Evolutionary conservation across 148 eudicot genomes (phyloP), one percentile per base, ranked within the genome.

Genomic region (Silene uniflora): DNA sequence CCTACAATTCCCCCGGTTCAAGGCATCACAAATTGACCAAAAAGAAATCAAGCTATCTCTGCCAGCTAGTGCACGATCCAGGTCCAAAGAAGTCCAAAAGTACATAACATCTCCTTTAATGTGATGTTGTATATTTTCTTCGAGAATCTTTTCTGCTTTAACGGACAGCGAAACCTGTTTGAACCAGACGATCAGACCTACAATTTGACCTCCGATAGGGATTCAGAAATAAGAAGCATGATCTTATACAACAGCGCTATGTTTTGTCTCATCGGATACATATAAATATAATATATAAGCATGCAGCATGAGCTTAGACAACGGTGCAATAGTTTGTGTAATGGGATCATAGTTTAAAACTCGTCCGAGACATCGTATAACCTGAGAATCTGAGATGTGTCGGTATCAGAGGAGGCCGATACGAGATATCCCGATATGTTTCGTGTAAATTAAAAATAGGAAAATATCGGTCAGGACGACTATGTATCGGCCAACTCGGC

Each of bases 1-100:
- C 98, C 97, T 84, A 87, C 98, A 95, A 73, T 89, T 84, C 82
- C 98, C 97, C 74, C 90, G 94, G 85, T 95, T 95, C 64, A 92
- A 81, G 84, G 89, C 82, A 77, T 95, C 97, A 86, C 98, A 92
- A 76, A 84, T 85, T 62, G 97, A 89, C 98, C 98, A 95, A 85
- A 95, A 95, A 19, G 91, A 85, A 80, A 76, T 85, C 60, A 71
- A 80, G 75, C 85, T 79, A 76, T 83, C 87, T 77, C 76, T 85
- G 83, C 80, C 82, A 10, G 74, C 66, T 76, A 71, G 71, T 52
- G 88, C 97, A 74, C 76, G 81, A 76, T 87, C 89, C 78, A 84
- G 80, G 81, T 81, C 85, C 73, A 92, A 67, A 25, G 77, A 79
- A 27, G 89, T 84, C 98, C 98, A 95, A 79, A 89, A 95, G 85